Evolutionary conservation across 129 eudicot genomes (phyloP), one percentile per base, ranked within the genome.

Genomic region (Saussurea involucrata): DNA sequence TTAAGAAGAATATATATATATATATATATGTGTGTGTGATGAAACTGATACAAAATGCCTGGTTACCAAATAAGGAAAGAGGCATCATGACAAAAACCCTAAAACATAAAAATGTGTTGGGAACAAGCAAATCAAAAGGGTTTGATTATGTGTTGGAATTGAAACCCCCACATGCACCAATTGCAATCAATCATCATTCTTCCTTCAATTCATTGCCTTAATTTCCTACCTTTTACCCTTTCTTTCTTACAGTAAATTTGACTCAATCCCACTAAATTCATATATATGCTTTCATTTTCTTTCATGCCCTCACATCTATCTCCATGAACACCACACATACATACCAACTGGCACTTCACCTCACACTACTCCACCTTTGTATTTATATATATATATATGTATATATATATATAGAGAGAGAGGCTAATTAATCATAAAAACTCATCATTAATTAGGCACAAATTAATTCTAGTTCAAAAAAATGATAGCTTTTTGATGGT

Each of bases 31-130:
- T 49, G 22, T 53, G 61, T 49, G 81, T 68, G 69, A 77, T 77
- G 81, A 77, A 77, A 77, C 81, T 68, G 81, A 77, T 77, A 67
- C 75, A 77, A 77, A 77, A 34, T 77, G 81, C 68, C 81, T 67
- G 63, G 81, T 68, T 77, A 68, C 81, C 68, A 68, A 49, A 18
- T 77, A 77, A 68, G 69, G 81, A 77, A 77, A 68, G 69, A 32
- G 69, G 27, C 74, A 77, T 77, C 69, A 77, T 77, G 81, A 77
- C 75, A 77, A 68, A 66, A 49, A 77, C 75, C 60, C 60, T 55
- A 49, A 21, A 68, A 32, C 60, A 53, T 66, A 53, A 53, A 53
- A 37, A 12, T n/a, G 33, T 24, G 81, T 77, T 77, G 81, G 81
- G 81, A 77, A 77, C 81, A 53, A 77, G 77, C 77, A 78, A 78